A percentile compares a stretch with the other conserved stretches of the same genome.
Conservation (phyloP, 2,329 filamentous ascomycete species). For the Curvularia verruculosa region DNA sequence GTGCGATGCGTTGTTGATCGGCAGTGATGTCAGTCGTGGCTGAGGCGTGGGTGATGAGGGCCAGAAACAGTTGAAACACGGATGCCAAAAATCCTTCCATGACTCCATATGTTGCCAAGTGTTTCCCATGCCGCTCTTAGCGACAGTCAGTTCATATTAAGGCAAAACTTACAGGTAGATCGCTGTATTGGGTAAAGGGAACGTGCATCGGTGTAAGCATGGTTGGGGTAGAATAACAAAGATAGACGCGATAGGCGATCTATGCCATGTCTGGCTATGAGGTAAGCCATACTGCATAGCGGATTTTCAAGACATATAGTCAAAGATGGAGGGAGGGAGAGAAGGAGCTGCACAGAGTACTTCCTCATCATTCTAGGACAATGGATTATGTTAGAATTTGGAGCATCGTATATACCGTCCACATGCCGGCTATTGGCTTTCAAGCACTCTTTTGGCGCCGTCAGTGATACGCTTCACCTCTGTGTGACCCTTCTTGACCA, state of each 20-base stretch:
- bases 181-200: not conserved
- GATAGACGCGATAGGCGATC: not conserved
- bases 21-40: conserved; percentile 17
- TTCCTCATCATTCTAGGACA: not conserved
- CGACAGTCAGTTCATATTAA: not conserved
- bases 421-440: conserved; percentile 33
- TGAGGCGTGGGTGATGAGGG: conserved; percentile 11
- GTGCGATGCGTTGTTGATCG: conserved; percentile 17
- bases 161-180: not conserved
- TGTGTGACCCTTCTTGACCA: conserved; percentile 55
- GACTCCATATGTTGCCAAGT: conserved; percentile 4
- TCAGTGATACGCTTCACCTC: conserved; percentile 59
- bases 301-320: not conserved
- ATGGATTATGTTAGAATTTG: not conserved
- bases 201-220: conserved; percentile 12
- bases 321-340: not conserved
- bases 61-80: conserved; percentile 9
- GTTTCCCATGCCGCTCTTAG: not conserved
- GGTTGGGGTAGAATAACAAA: conserved; percentile 1
- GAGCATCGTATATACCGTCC: not conserved
- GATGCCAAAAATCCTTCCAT: not conserved
- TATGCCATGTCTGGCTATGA: conserved; percentile 2
- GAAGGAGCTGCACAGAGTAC: not conserved
- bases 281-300: conserved; percentile 4
- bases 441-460: conserved; percentile 55